Evolutionary conservation across 352 stramenopile genomes (phyloP), one percentile per base, ranked within the genome.

Genomic region (Phytopythium vexans): DNA sequence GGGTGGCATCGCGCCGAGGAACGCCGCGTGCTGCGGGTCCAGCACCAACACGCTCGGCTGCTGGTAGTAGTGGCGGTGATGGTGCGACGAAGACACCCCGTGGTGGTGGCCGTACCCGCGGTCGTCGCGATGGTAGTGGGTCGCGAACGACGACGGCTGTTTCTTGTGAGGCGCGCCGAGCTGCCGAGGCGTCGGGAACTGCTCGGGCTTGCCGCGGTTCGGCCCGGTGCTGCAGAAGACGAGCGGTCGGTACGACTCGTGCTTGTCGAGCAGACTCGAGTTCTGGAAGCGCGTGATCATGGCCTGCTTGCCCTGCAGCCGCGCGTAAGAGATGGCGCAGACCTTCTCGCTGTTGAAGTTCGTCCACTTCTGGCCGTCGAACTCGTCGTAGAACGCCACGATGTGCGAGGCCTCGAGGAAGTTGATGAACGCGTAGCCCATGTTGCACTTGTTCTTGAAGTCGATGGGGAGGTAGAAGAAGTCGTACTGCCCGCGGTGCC

Each of bases 401-500:
- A 94, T 95, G 53, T 57, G 68, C 10, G 60, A 67, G 8, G 82
- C 62, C 32, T 98, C 82, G 42, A 99, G 95, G 76, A 99, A 99
- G 77, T 99, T 99, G 61, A 99, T 98, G 76, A 99, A 99, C 15
- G 97, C 97, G 72, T 99, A 99, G 15, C 97, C 98, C 79, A 99
- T 96, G 79, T 99, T 99, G 80, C 97, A 99, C 71, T 97, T 97
- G 75, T 99, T 99, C 85, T 99, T 99, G 75, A 99, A 99, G 77
- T 99, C 97, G 60, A 99, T 99, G 16, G 97, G 97, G 44, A 99
- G 76, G 74, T 99, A 99, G 70, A 99, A 99, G 60, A 99, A 99
- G 68, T 99, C 95, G 58, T 96, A 97, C 41, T 94, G 88, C 16
- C 96, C 96, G 52, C 95, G 82, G 58, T 95, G 82, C 39, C 87